Conservation (phyloP, 345 rosid species). For the Sisymbrium altissimum region DNA sequence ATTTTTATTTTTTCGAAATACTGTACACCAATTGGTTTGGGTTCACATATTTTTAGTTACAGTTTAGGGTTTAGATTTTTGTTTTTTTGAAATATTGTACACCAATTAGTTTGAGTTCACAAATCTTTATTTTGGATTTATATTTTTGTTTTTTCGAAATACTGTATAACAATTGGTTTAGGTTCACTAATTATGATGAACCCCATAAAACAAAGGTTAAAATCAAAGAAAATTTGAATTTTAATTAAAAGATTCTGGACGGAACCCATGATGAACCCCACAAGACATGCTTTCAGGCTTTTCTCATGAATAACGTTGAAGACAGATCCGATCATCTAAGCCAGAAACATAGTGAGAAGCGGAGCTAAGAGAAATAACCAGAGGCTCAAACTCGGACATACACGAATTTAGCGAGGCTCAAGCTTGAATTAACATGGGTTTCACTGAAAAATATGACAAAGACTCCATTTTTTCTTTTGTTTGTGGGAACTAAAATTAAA, state of each 20-base stretch:
- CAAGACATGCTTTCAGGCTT: conserved; percentile 53
- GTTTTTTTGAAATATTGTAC: no score
- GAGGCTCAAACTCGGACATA: conserved; percentile 70
- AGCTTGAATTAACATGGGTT: conserved; percentile 30
- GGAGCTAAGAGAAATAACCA: conserved; percentile 60
- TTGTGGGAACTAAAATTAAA: no score
- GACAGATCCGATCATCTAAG: conserved; percentile 48
- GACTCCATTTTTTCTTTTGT: conserved; percentile 28
- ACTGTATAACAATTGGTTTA: no score
- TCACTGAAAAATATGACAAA: conserved; percentile 27
- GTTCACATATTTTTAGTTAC: no score
- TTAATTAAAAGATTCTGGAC: background rate
- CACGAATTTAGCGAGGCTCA: conserved; percentile 57
- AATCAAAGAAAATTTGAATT: background rate
- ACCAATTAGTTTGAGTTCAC: no score
- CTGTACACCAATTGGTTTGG: no score
- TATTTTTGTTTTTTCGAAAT: no score
- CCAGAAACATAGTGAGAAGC: conserved; percentile 55
- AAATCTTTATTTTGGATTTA: no score
- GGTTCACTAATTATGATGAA: no score
- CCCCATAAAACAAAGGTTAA: background rate
- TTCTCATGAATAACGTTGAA: conserved; percentile 47
- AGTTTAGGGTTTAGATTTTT: no score
- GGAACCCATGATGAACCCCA: conserved; percentile 54
- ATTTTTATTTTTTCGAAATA: no score